These are phyloP conservation scores for Fonsecaea pugnacius DNA, from an alignment of 2,329 filamentous ascomycete genomes.

Conservation along the genomic window DNA sequence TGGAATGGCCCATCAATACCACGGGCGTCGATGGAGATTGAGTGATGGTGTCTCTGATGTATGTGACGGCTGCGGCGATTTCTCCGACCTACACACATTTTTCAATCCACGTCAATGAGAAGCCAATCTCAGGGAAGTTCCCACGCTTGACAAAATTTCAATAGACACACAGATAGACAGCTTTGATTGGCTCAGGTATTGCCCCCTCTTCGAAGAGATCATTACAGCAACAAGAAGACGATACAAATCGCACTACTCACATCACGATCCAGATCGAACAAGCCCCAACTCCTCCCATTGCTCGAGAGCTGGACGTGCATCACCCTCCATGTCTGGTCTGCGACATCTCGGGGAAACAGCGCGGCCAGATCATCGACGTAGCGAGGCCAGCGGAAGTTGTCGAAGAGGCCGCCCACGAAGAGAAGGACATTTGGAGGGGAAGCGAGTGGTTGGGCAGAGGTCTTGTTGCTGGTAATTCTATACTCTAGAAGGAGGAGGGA, in stretches of 20 bases:
- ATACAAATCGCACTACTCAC: slow-evolving; percentile 13
- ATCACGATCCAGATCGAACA: slow-evolving; percentile 58
- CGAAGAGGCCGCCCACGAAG: slow-evolving; percentile 64
- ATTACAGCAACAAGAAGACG: not conserved
- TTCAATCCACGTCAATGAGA: not conserved
- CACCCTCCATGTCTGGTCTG: slow-evolving; percentile 55
- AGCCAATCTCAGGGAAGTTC: not conserved
- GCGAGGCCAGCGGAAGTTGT: slow-evolving; percentile 60
- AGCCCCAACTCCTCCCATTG: slow-evolving; percentile 61
- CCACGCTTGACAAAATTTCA: not conserved
- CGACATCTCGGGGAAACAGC: slow-evolving; percentile 43
- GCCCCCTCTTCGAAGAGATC: not conserved
- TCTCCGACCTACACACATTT: slow-evolving; percentile 49
- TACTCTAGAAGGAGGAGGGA: slow-evolving; percentile 35
- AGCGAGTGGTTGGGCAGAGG: not conserved
- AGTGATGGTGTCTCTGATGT: slow-evolving; percentile 42
- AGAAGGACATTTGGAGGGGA: slow-evolving; percentile 50
- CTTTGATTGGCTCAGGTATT: too few relatives aligned
- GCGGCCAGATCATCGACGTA: slow-evolving; percentile 58
- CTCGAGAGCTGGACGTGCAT: slow-evolving; percentile 58
- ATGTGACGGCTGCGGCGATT: slow-evolving; percentile 42
- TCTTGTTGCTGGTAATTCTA: slow-evolving; percentile 8
- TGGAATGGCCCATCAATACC: slow-evolving; percentile 72
- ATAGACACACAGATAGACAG: not conserved
- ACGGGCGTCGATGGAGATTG: slow-evolving; percentile 53